Percentiles rank a stretch among this genome's conserved stretches.
Evolutionary conservation across 2,329 filamentous ascomycete genomes (phyloP).

Genomic region (Colletotrichum cuscutae): DNA sequence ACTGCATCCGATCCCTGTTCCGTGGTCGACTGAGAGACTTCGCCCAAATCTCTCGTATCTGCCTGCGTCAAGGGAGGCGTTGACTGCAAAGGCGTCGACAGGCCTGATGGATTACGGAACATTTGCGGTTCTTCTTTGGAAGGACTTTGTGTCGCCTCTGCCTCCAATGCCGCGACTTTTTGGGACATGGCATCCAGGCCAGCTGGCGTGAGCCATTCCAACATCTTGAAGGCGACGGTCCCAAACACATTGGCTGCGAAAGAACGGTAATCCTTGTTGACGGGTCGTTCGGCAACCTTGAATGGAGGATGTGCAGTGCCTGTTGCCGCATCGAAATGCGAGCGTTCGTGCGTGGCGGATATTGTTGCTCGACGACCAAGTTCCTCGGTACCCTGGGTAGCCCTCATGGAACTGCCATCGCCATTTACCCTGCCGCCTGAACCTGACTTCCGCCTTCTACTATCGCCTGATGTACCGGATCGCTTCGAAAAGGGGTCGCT

Average conservation of each 20-base stretch:
- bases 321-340: conserved; percentile 33
- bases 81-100: conserved; percentile 23
- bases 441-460: conserved; percentile 18
- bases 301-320: conserved; percentile 39
- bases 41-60: conserved; percentile 37
- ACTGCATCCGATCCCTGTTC: conserved; percentile 13
- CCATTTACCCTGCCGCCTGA: conserved; percentile 2
- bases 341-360: conserved; percentile 15
- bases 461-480: conserved; percentile 16
- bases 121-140: conserved; percentile 13
- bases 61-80: conserved; percentile 24
- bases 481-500: conserved; percentile 31
- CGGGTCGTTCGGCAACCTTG: conserved; percentile 55
- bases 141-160: conserved; percentile 36
- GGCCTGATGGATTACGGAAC: conserved; percentile 25
- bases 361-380: neutral
- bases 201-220: conserved; percentile 75
- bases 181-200: conserved; percentile 61
- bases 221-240: conserved; percentile 74
- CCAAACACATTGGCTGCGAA: conserved; percentile 73
- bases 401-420: neutral
- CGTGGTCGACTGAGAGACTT: conserved; percentile 5
- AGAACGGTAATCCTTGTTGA: conserved; percentile 67
- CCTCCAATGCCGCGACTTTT: conserved; percentile 46
- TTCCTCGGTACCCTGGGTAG: conserved; percentile 5